phyloP scores from a whole-genome alignment of 176 grass and related monocot species.

The Rhynchospora tenuis region DNA sequence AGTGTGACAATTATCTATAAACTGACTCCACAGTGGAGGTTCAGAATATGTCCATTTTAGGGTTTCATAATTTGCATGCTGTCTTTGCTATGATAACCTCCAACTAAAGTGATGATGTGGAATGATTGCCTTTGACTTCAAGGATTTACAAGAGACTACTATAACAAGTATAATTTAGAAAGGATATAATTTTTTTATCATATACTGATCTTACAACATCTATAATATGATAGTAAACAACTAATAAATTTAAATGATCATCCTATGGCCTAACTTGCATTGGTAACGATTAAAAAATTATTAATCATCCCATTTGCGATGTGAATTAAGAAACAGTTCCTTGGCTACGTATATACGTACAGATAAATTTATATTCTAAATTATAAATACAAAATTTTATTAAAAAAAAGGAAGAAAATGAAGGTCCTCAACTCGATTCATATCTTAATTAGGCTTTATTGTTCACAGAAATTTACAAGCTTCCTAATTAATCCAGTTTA shows the following conservation, averaged over 20 bases:
- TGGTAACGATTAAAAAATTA: neutral
- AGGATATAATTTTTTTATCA: slow-evolving; percentile 1
- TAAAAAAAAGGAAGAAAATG: neutral
- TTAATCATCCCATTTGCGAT: neutral
- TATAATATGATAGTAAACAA: neutral
- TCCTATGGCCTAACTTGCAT: neutral
- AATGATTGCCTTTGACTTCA: slow-evolving; percentile 12
- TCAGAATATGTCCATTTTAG: slow-evolving; percentile 21
- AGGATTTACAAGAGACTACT: neutral
- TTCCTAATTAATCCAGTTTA: neutral
- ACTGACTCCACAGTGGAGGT: neutral
- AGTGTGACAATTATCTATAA: slow-evolving; percentile 15
- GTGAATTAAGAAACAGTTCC: neutral
- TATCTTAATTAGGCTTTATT: neutral
- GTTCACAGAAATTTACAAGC: neutral
- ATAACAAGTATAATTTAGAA: neutral
- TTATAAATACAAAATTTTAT: neutral
- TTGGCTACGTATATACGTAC: neutral
- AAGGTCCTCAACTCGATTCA: neutral
- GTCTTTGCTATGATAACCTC: slow-evolving; percentile 14
- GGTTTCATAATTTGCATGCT: slow-evolving; percentile 19
- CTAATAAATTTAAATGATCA: neutral
- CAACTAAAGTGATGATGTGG: slow-evolving; percentile 19
- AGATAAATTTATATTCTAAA: neutral
- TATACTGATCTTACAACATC: neutral